Conservation (phyloP, 495 filamentous ascomycete species). For the Penicillium ochrochloron region DNA sequence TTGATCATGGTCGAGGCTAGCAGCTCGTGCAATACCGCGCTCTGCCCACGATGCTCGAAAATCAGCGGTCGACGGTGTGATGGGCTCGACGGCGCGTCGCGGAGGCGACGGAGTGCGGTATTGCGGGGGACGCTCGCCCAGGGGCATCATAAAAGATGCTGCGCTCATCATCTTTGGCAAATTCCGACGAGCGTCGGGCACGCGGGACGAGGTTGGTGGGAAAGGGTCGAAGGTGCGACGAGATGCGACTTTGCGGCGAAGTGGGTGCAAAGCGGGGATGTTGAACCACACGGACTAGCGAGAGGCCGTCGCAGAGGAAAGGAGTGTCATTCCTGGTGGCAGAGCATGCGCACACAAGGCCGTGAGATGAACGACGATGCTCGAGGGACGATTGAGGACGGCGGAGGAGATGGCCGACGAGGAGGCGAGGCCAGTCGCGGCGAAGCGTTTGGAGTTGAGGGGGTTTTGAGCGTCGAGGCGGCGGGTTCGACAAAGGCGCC, state of each 20-base stretch:
- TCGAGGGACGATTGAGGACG: constrained; percentile 31
- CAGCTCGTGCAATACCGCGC: constrained; percentile 34
- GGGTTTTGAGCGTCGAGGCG: constrained; percentile 23
- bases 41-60: constrained; percentile 39
- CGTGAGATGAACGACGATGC: constrained; percentile 30
- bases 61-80: constrained; percentile 50
- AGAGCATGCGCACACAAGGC: constrained; percentile 34
- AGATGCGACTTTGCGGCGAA: constrained; percentile 45
- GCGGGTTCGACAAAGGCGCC: constrained; percentile 46
- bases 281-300: constrained; percentile 54
- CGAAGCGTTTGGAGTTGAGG: constrained; percentile 30
- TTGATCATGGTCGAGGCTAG: constrained; percentile 38
- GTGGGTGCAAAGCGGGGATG: constrained; percentile 55
- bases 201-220: constrained; percentile 17
- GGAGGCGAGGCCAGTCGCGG: constrained; percentile 35
- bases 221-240: constrained; percentile 32
- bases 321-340: constrained; percentile 53
- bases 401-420: constrained; percentile 33
- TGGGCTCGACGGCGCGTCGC: constrained; percentile 57
- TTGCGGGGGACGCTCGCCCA: constrained; percentile 48
- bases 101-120: constrained; percentile 62
- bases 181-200: constrained; percentile 19
- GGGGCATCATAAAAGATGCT: constrained; percentile 49
- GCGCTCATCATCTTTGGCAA: constrained; percentile 46
- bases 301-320: constrained; percentile 49